Conservation (phyloP, 1,284 basidiomycete genomes). For the Retiboletus flavoniger region DNA sequence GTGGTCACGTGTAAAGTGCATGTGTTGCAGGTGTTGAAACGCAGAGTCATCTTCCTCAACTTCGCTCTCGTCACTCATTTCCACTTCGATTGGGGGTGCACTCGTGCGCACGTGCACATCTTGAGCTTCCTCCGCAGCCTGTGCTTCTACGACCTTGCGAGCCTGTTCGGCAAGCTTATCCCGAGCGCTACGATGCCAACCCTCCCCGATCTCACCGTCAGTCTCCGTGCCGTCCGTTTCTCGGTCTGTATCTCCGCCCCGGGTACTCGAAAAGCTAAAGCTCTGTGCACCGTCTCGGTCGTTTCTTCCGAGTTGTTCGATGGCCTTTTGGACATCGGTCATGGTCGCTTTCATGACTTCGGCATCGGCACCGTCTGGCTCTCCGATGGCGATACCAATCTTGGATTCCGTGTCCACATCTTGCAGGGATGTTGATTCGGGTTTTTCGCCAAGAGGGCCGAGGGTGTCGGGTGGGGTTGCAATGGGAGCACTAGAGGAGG, state of each 20-base stretch:
- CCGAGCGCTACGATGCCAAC: slow-evolving; percentile 66
- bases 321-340: slow-evolving; percentile 85
- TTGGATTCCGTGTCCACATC: slow-evolving; percentile 32
- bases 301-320: slow-evolving; percentile 67
- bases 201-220: slow-evolving; percentile 46
- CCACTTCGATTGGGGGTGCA: slow-evolving; percentile 70
- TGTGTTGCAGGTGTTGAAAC: slow-evolving; percentile 35
- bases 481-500: slow-evolving; percentile 25
- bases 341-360: slow-evolving; percentile 82
- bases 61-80: slow-evolving; percentile 81
- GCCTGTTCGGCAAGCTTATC: slow-evolving; percentile 76
- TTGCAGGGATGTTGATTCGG: slow-evolving; percentile 39
- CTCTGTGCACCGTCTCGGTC: slow-evolving; percentile 56
- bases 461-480: slow-evolving; percentile 33
- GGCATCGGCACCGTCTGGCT: slow-evolving; percentile 28
- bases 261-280: slow-evolving; percentile 71
- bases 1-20: slow-evolving; percentile 45
- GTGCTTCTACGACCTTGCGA: slow-evolving; percentile 56
- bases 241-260: slow-evolving; percentile 54
- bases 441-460: slow-evolving; percentile 46
- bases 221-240: slow-evolving; percentile 59
- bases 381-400: slow-evolving; percentile 29
- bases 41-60: slow-evolving; percentile 55
- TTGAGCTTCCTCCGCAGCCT: slow-evolving; percentile 44
- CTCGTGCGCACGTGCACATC: slow-evolving; percentile 40